Conservation (phyloP, 1,284 basidiomycete genomes). For the Ustilago hordei region DNA sequence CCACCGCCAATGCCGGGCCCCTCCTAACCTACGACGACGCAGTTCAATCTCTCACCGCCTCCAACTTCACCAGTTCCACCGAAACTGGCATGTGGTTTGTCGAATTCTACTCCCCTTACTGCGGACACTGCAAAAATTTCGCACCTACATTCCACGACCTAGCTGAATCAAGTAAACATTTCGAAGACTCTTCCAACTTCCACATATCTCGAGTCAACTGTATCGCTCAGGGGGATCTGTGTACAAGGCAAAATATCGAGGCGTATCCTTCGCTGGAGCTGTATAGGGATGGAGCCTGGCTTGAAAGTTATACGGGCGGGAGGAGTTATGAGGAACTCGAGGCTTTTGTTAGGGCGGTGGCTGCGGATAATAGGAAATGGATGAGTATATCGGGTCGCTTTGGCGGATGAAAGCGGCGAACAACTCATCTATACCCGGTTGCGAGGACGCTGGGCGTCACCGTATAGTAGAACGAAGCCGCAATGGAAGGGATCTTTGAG, state of each 20-base stretch:
- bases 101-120: conserved; percentile 75
- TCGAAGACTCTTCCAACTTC: conserved; percentile 55
- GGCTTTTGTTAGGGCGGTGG: conserved; percentile 40
- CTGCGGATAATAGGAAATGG: conserved; percentile 38
- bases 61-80: conserved; percentile 39
- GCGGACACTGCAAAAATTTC: conserved; percentile 80
- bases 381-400: conserved; percentile 9
- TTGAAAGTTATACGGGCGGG: conserved; percentile 41
- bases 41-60: conserved; percentile 19
- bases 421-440: neutral
- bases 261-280: conserved; percentile 53
- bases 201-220: conserved; percentile 66
- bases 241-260: conserved; percentile 50
- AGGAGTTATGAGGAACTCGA: conserved; percentile 35
- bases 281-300: conserved; percentile 51
- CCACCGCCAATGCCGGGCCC: conserved; percentile 8
- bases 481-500: neutral
- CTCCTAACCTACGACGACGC: conserved; percentile 31
- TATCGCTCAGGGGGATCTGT: conserved; percentile 57
- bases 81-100: conserved; percentile 53
- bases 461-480: neutral
- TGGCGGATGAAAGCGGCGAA: neutral
- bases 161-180: conserved; percentile 63
- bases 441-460: neutral
- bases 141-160: conserved; percentile 85